Percentiles rank a stretch among this genome's conserved stretches.
Conservation (phyloP, 2,329 filamentous ascomycete species). For the Phaeophleospora eucalypticola region DNA sequence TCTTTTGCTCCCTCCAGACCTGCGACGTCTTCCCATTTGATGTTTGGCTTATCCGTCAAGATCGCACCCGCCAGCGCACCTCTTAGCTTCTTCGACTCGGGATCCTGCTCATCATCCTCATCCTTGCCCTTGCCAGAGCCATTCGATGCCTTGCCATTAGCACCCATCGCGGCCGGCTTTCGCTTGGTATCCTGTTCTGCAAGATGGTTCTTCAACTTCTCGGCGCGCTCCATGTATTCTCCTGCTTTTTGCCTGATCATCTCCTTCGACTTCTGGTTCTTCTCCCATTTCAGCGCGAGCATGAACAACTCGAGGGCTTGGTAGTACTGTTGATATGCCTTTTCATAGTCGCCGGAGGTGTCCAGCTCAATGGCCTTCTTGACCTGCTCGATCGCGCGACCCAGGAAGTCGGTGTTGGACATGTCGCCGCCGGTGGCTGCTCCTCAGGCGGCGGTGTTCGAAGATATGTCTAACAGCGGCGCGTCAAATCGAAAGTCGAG, state of each 20-base stretch:
- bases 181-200: constrained; percentile 65
- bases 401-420: constrained; percentile 96
- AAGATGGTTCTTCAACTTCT: constrained; percentile 93
- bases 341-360: constrained; percentile 92
- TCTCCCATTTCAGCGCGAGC: constrained; percentile 99
- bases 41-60: constrained; percentile 88
- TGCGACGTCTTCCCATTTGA: constrained; percentile 97
- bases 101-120: constrained; percentile 63
- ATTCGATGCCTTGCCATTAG: constrained; percentile 63
- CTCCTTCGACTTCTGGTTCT: constrained; percentile 94
- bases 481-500: no score
- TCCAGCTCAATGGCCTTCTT: constrained; percentile 97
- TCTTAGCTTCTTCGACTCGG: constrained; percentile 91
- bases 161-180: constrained; percentile 67
- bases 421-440: constrained; percentile 50
- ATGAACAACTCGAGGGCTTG: constrained; percentile 95
- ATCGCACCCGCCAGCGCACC: constrained; percentile 89
- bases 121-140: constrained; percentile 61
- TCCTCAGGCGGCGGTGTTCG: no score
- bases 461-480: no score
- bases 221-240: constrained; percentile 97
- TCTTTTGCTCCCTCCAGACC: constrained; percentile 93
- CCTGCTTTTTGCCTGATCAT: constrained; percentile 93
- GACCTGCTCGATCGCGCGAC: constrained; percentile 91
- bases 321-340: constrained; percentile 95